Conservation (phyloP, 148 eudicot genomes). For the Silene latifolia region DNA sequence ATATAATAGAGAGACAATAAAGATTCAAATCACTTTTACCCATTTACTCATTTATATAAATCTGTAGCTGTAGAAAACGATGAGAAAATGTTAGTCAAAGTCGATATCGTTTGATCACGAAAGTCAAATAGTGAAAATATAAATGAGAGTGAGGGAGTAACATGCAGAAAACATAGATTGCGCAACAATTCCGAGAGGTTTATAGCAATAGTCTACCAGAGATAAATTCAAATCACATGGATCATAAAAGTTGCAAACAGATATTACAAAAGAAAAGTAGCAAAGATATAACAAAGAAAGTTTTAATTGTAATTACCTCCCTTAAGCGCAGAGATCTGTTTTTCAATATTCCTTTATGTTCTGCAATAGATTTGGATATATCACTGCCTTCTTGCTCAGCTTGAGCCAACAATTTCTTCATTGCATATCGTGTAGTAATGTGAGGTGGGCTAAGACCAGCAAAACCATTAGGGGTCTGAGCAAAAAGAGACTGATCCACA, state of each 20-base stretch:
- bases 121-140: background rate
- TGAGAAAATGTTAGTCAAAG: background rate
- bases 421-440: slow-evolving; percentile 67
- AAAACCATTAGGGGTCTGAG: slow-evolving; percentile 58
- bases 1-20: too few species aligned
- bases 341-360: slow-evolving; percentile 52
- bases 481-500: slow-evolving; percentile 54
- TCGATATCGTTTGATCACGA: background rate
- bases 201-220: background rate
- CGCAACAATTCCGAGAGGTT: background rate
- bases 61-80: too few species aligned
- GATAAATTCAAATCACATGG: background rate
- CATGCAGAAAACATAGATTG: background rate
- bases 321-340: slow-evolving; percentile 57
- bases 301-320: slow-evolving; percentile 45
- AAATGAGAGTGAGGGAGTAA: background rate
- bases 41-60: too few species aligned
- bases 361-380: slow-evolving; percentile 40
- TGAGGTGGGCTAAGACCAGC: slow-evolving; percentile 82
- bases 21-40: too few species aligned
- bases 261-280: background rate
- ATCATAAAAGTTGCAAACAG: slow-evolving; percentile 4
- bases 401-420: slow-evolving; percentile 79
- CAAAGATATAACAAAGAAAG: background rate
- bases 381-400: slow-evolving; percentile 46